Base-by-base conservation (phyloP, 202 grass and related monocot species). In the Schoenoplectus triqueter region DNA sequence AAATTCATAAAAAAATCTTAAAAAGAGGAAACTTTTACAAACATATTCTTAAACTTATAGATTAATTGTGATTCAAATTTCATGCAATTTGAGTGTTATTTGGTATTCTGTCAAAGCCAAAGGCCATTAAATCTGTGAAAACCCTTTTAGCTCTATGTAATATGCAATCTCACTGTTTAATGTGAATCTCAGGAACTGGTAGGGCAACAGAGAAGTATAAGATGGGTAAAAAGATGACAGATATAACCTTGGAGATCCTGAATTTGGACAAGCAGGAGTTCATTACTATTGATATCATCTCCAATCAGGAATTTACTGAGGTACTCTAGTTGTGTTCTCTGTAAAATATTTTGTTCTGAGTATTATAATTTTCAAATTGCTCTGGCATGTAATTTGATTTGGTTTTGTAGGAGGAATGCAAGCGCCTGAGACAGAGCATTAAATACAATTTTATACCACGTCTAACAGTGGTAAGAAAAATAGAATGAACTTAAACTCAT, bases 291-390 rank as follows among this genome's bases (percentile, higher is more conserved):
- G 97, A 99, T 88, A 99, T 92, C 79, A 94, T 95, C 49, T 99
- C 97, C 82, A 99, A 99, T 87, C 97, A 99, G 78, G 97, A 99
- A 56, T 99, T 99, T 81, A 96, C 88, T 40, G 97, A 99, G 93
- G 97, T 99, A 46, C 88, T 84, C 68, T 80, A 73, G 73, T 74
- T 79, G 31, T 31, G 31, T 31, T 31, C 31, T 31, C 31, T 31
- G 31, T 31, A 41, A 46, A 81, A 71, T 77, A 66, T 67, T 63
- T 85, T 81, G 49, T 67, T 86, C 66, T 66, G 13, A 56, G 65
- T 85, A 51, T 73, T 72, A 82, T 31, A 31, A 31, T 31, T 31
- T 31, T 47, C 56, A 59, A 86, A 79, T 85, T 78, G 40, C 31
- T 63, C 7, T 86, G 64, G 51, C 68, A 42, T 64, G 62, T 31